These are phyloP conservation scores for Diutina ranongensis DNA, from an alignment of 1,139 yeast species.

Conservation along the genomic window DNA sequence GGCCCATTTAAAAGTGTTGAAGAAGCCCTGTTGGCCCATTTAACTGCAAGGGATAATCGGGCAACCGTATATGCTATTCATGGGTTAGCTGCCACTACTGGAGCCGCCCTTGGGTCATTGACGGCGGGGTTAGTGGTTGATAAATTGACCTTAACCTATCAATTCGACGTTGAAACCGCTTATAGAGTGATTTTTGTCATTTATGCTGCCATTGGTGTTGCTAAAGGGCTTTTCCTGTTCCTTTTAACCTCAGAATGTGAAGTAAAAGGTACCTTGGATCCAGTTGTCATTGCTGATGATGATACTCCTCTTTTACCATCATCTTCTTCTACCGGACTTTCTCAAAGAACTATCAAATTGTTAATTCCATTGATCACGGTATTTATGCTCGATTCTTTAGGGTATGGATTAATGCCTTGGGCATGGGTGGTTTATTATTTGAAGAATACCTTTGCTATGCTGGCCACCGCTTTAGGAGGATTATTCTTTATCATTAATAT, in stretches of 20 bases:
- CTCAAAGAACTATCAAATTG: slow-evolving; percentile 20
- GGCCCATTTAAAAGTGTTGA: slow-evolving; percentile 90
- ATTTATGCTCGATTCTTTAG: slow-evolving; percentile 72
- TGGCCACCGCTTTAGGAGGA: slow-evolving; percentile 34
- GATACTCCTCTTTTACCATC: neutral
- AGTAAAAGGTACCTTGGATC: slow-evolving; percentile 37
- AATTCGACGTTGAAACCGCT: slow-evolving; percentile 20
- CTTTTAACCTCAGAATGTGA: slow-evolving; percentile 43
- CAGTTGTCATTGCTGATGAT: neutral
- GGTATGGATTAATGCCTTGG: slow-evolving; percentile 77
- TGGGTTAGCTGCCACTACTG: slow-evolving; percentile 57
- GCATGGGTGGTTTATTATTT: slow-evolving; percentile 85
- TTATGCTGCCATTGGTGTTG: slow-evolving; percentile 44
- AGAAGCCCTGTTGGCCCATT: slow-evolving; percentile 76
- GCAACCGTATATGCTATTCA: slow-evolving; percentile 70
- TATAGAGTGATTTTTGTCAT: slow-evolving; percentile 49
- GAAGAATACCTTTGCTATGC: slow-evolving; percentile 25
- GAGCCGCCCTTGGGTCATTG: slow-evolving; percentile 68
- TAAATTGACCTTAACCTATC: slow-evolving; percentile 19
- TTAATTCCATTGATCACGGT: slow-evolving; percentile 34
- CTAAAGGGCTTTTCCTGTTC: slow-evolving; percentile 27
- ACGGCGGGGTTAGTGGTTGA: slow-evolving; percentile 50
- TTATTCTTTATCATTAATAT: slow-evolving; percentile 53
- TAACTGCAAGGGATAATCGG: slow-evolving; percentile 53
- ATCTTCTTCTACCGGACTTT: slow-evolving; percentile 14